phyloP scores from a whole-genome alignment of 179 eudicot species.

The Camellia oleifera region DNA sequence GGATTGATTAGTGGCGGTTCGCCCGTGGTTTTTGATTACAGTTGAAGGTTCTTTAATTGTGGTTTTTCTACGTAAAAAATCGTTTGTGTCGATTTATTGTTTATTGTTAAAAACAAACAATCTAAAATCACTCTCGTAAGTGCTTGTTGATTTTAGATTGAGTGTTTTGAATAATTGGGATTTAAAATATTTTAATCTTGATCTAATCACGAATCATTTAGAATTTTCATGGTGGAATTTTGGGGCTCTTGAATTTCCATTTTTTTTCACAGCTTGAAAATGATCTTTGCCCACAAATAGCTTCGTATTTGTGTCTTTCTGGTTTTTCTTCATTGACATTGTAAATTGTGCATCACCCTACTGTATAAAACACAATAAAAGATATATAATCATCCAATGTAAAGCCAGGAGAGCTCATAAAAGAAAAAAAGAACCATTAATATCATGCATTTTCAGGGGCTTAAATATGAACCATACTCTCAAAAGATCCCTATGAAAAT shows the following conservation, averaged over 20 bases:
- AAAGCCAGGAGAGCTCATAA: background rate
- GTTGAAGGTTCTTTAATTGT: no score
- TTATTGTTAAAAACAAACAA: no score
- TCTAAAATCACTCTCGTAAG: no score
- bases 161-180: no score
- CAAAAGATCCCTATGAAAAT: background rate
- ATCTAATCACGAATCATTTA: no score
- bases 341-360: slow-evolving; percentile 27
- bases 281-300: slow-evolving; percentile 8
- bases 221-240: no score
- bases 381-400: background rate
- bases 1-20: no score
- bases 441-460: background rate
- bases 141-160: no score
- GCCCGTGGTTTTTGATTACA: no score
- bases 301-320: slow-evolving; percentile 11
- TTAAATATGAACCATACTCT: background rate
- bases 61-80: no score
- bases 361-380: slow-evolving; percentile 30
- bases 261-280: slow-evolving; percentile 6
- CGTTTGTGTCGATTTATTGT: no score
- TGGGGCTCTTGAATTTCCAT: slow-evolving; percentile 19
- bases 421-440: background rate
- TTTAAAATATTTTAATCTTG: no score
- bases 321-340: slow-evolving; percentile 11